A percentile compares a stretch with the other conserved stretches of the same genome.
These are phyloP conservation scores for Colletotrichum endophyticum DNA, from an alignment of 2,329 filamentous ascomycete species.

Conservation along the genomic window DNA sequence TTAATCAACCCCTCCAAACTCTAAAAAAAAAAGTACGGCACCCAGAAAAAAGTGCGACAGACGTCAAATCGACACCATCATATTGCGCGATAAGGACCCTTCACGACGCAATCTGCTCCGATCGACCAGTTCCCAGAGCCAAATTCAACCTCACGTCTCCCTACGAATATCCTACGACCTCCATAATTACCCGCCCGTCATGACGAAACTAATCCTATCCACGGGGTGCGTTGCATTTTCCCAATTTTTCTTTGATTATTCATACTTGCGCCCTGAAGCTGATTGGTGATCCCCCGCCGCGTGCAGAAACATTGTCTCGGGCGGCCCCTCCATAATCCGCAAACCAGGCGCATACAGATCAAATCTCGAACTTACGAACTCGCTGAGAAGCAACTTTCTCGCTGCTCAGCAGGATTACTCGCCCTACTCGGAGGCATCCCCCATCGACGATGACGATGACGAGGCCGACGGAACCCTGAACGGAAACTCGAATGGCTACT, in stretches of 20 bases:
- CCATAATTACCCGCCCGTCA: constrained; percentile 43
- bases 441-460: constrained; percentile 24
- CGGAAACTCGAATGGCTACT: constrained; percentile 31
- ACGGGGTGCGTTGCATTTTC: constrained; percentile 70
- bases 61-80: not conserved
- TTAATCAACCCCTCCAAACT: constrained; percentile 18
- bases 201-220: constrained; percentile 83
- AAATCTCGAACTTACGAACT: constrained; percentile 90
- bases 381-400: constrained; percentile 82
- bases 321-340: constrained; percentile 82
- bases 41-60: not conserved
- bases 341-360: constrained; percentile 81
- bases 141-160: not conserved
- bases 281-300: constrained; percentile 15
- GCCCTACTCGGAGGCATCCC: constrained; percentile 26
- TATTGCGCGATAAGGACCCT: constrained; percentile 13
- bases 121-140: not conserved
- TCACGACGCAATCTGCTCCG: not conserved
- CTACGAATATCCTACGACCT: not conserved
- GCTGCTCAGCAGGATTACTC: constrained; percentile 71
- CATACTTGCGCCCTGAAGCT: constrained; percentile 12
- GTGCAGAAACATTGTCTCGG: constrained; percentile 80
- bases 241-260: constrained; percentile 25
- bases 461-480: constrained; percentile 28
- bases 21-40: not conserved